phyloP scores from a whole-genome alignment of 2,329 filamentous ascomycete species.

The Colletotrichum kahawae region DNA sequence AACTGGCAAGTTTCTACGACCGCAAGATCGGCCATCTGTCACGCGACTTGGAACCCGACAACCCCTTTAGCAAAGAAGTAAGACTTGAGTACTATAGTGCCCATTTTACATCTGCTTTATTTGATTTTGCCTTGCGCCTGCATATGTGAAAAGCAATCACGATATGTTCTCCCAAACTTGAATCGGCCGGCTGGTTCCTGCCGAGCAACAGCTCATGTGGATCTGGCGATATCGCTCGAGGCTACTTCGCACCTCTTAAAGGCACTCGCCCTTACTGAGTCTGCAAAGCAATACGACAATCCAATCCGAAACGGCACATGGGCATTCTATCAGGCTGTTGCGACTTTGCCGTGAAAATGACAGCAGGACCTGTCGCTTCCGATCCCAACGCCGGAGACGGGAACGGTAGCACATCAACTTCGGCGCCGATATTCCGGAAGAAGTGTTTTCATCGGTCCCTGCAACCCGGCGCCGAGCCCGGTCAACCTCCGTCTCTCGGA shows the following conservation, averaged over 20 bases:
- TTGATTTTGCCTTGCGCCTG: neutral
- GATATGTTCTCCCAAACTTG: fast-evolving
- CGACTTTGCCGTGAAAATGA: neutral
- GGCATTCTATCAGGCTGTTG: neutral
- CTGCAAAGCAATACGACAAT: neutral
- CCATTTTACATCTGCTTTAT: neutral
- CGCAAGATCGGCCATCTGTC: too few relatives aligned
- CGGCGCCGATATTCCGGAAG: neutral
- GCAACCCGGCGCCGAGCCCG: neutral
- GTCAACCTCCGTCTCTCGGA: neutral
- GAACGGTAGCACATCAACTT: neutral
- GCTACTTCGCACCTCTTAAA: fast-evolving
- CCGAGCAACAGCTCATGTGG: fast-evolving
- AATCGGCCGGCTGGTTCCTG: neutral
- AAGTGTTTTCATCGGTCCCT: neutral
- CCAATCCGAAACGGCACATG: neutral
- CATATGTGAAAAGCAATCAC: fast-evolving
- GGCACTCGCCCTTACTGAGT: neutral
- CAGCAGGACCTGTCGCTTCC: fast-evolving
- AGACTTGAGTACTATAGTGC: too few relatives aligned
- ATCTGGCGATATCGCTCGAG: neutral
- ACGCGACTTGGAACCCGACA: too few relatives aligned
- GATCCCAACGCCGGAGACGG: neutral
- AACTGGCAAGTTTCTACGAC: too few relatives aligned
- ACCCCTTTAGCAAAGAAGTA: too few relatives aligned